phyloP scores from a whole-genome alignment of 192 early-diverging fungal species.

The Coemansia reversa region DNA sequence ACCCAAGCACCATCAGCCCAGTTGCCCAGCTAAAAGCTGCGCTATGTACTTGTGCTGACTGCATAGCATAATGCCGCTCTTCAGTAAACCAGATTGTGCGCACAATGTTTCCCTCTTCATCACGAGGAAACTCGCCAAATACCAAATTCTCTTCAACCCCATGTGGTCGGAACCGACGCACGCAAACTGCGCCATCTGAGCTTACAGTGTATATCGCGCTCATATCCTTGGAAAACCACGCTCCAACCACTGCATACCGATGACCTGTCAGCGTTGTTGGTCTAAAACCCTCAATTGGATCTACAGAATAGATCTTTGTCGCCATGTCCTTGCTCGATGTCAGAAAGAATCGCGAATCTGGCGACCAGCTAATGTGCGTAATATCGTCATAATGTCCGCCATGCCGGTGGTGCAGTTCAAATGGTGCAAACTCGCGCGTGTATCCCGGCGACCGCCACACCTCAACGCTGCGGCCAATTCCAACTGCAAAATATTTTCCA shows the following conservation, averaged over 20 bases:
- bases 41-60: constrained; percentile 75
- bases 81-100: constrained; percentile 52
- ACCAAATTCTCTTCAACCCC: constrained; percentile 57
- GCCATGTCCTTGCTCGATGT: constrained; percentile 50
- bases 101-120: constrained; percentile 43
- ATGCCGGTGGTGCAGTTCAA: constrained; percentile 78
- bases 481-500: constrained; percentile 83
- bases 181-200: constrained; percentile 85
- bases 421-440: constrained; percentile 88
- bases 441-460: constrained; percentile 93
- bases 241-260: constrained; percentile 75
- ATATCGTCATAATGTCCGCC: constrained; percentile 88
- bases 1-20: constrained; percentile 84
- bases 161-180: constrained; percentile 62
- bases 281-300: constrained; percentile 70
- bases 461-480: constrained; percentile 80
- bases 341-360: constrained; percentile 72
- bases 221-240: constrained; percentile 63
- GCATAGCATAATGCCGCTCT: constrained; percentile 76
- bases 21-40: constrained; percentile 73
- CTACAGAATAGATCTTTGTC: constrained; percentile 40
- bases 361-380: constrained; percentile 77
- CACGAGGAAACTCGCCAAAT: constrained; percentile 60
- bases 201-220: constrained; percentile 74
- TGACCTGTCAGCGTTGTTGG: constrained; percentile 83